phyloP scores from a whole-genome alignment of 2,329 filamentous ascomycete genomes.

The Apiospora malaysiana region DNA sequence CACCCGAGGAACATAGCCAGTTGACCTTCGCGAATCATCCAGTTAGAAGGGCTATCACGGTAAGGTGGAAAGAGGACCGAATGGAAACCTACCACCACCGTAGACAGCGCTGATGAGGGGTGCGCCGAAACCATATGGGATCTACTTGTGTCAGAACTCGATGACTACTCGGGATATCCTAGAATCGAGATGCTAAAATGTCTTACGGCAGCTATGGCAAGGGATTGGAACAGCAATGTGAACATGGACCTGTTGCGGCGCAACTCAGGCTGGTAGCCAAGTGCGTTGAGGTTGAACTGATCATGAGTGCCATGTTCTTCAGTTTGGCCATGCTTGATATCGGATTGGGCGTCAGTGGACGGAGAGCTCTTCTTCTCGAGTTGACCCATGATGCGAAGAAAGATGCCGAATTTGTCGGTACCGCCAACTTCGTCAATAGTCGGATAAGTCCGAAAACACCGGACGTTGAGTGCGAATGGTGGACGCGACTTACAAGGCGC shows the following conservation, averaged over 20 bases:
- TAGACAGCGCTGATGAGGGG: conserved; percentile 46
- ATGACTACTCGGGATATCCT: neutral
- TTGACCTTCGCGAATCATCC: conserved; percentile 43
- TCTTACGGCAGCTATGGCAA: conserved; percentile 61
- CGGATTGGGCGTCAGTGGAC: neutral
- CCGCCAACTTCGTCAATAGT: neutral
- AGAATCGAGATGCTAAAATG: too few species aligned
- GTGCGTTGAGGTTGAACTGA: conserved; percentile 36
- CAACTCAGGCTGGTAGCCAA: conserved; percentile 65
- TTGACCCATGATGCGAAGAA: neutral
- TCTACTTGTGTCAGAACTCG: conserved; percentile 34
- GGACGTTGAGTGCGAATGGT: too few species aligned
- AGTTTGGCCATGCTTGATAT: conserved; percentile 11
- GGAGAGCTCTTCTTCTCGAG: conserved; percentile 9
- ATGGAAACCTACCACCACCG: conserved; percentile 40
- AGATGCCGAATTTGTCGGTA: neutral
- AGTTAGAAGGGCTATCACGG: neutral
- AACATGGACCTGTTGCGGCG: conserved; percentile 63
- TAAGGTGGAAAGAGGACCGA: too few species aligned
- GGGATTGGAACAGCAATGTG: conserved; percentile 65
- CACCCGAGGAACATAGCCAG: conserved; percentile 63
- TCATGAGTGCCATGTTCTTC: conserved; percentile 6
- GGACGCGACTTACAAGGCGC: neutral
- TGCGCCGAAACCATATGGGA: conserved; percentile 57
- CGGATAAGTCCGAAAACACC: neutral